Conservation (phyloP, 73 alveolate species). For the Tetrahymena malaccensis region DNA sequence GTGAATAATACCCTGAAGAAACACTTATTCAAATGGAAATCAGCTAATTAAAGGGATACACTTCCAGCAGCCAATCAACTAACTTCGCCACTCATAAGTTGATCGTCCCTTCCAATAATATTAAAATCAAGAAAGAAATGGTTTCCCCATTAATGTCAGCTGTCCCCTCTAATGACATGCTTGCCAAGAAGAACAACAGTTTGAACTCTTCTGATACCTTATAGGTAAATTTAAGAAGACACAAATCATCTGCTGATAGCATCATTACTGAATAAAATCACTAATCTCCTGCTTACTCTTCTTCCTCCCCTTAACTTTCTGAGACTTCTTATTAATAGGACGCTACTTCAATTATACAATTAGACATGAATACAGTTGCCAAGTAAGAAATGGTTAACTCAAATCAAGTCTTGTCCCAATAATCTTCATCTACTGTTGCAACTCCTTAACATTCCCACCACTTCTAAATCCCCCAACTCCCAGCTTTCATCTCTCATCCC, state of each 20-base stretch:
- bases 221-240: not conserved
- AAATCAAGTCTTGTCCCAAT: not conserved
- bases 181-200: not conserved
- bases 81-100: not conserved
- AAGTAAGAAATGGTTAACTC: not conserved
- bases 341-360: not conserved
- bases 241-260: not conserved
- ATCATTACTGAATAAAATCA: not conserved
- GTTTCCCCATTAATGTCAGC: not conserved
- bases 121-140: not conserved
- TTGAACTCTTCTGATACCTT: not conserved
- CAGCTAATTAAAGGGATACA: not conserved
- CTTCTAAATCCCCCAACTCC: not conserved
- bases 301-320: not conserved
- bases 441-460: not conserved
- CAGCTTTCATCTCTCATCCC: not conserved
- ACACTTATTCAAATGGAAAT: not conserved
- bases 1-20: not conserved
- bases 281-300: not conserved
- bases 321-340: not conserved
- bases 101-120: not conserved
- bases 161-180: not conserved
- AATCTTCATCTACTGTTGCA: not conserved
- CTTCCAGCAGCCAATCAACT: not conserved
- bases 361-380: not conserved